Evolutionary conservation across 2,329 filamentous ascomycete genomes (phyloP).

Genomic region (Septoria linicola): DNA sequence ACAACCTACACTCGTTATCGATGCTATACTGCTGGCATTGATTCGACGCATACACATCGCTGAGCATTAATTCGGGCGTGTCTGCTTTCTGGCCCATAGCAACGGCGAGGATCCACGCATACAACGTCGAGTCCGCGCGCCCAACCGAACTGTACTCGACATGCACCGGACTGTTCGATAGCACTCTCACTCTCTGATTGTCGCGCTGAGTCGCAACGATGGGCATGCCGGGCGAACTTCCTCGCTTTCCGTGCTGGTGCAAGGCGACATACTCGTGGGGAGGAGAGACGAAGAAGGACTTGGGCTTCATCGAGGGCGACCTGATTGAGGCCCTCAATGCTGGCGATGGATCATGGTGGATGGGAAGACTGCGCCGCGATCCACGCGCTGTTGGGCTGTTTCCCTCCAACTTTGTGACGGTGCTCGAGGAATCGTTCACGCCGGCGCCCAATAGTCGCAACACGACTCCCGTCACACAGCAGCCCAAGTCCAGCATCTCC

Average conservation of each 20-base stretch:
- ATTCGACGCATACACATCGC: too few species aligned
- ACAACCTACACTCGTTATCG: neutral
- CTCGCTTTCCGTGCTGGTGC: slow-evolving; percentile 43
- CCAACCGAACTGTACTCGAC: slow-evolving; percentile 6
- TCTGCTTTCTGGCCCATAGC: slow-evolving; percentile 4
- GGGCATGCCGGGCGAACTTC: slow-evolving; percentile 23
- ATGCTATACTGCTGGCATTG: too few species aligned
- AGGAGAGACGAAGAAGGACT: slow-evolving; percentile 75
- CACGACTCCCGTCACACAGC: slow-evolving; percentile 50
- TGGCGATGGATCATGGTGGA: slow-evolving; percentile 98
- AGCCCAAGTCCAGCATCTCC: slow-evolving; percentile 53
- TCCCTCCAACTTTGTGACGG: slow-evolving; percentile 94
- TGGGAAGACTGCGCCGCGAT: slow-evolving; percentile 84
- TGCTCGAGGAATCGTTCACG: slow-evolving; percentile 80
- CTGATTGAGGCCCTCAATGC: slow-evolving; percentile 97
- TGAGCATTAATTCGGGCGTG: too few species aligned
- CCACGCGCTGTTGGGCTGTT: slow-evolving; percentile 88
- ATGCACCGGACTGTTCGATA: slow-evolving; percentile 12
- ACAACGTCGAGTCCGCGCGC: too few species aligned
- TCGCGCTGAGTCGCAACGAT: slow-evolving; percentile 12
- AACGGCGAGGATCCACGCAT: slow-evolving; percentile 10
- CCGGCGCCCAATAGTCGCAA: slow-evolving; percentile 64
- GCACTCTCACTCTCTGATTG: neutral
- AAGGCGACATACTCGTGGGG: slow-evolving; percentile 45
- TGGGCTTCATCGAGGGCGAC: slow-evolving; percentile 96